A percentile compares a stretch with the other conserved stretches of the same genome.
Conservation (phyloP, 2,329 filamentous ascomycete genomes). For the Macrophomina phaseolina region DNA sequence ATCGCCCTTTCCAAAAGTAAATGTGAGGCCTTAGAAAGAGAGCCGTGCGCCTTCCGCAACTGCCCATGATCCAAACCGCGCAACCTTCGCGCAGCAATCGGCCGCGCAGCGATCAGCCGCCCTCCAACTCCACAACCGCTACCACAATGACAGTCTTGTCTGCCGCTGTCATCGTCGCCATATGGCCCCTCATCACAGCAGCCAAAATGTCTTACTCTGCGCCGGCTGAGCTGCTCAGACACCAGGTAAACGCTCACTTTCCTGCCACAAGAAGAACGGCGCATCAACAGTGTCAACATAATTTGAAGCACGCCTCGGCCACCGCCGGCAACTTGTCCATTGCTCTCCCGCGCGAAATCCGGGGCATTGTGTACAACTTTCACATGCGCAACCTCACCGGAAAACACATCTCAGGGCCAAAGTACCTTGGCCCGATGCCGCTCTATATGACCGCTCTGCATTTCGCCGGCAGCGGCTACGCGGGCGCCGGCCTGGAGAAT, state of each 20-base stretch:
- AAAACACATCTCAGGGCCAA: background rate
- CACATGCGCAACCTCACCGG: background rate
- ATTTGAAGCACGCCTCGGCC: background rate
- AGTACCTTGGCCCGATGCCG: background rate
- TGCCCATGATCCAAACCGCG: too few relatives aligned
- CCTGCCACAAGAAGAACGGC: background rate
- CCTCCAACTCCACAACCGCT: too few relatives aligned
- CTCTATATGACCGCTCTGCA: background rate
- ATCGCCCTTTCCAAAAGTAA: too few relatives aligned
- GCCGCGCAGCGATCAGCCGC: too few relatives aligned
- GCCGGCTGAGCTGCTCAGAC: background rate
- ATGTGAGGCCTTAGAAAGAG: too few relatives aligned
- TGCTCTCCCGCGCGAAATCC: slow-evolving; percentile 4
- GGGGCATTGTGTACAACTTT: background rate
- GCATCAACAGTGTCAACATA: background rate
- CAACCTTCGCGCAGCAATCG: too few relatives aligned
- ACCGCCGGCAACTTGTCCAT: background rate
- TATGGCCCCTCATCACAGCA: too few relatives aligned
- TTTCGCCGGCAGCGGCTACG: background rate
- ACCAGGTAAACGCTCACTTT: too few relatives aligned
- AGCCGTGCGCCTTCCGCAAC: too few relatives aligned
- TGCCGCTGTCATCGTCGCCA: too few relatives aligned
- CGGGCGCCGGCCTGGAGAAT: background rate
- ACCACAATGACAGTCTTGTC: too few relatives aligned
- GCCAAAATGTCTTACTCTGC: too few relatives aligned